phyloP scores from a whole-genome alignment of 2,329 filamentous ascomycete genomes.

The Trichoderma oligosporum region DNA sequence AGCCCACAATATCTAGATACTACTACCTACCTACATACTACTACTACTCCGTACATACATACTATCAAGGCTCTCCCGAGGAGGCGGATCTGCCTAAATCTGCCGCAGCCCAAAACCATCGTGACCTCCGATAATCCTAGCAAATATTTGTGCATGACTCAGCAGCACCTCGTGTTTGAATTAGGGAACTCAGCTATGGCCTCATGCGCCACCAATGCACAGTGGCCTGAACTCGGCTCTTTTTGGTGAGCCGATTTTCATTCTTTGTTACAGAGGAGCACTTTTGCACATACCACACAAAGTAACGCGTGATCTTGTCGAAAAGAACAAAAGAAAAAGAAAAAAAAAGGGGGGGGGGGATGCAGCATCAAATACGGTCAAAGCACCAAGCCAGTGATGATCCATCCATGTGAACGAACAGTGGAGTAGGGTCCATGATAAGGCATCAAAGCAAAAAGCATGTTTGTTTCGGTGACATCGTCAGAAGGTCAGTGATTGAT shows the following conservation, averaged over 20 bases:
- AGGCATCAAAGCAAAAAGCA: conserved; percentile 10
- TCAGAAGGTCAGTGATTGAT: not conserved
- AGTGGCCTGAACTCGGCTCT: conserved; percentile 4
- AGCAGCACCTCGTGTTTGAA: not conserved
- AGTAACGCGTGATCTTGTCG: too few species aligned
- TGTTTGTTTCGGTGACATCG: conserved; percentile 8
- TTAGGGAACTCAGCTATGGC: not conserved
- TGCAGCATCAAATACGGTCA: too few species aligned
- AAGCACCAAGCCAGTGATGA: not conserved
- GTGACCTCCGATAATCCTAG: not conserved
- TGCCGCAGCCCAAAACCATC: conserved; percentile 13
- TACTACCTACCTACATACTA: too few species aligned
- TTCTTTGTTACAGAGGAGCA: too few species aligned
- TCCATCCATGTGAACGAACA: not conserved
- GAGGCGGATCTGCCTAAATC: conserved; percentile 1
- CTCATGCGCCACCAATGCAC: not conserved
- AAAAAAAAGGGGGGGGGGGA: too few species aligned
- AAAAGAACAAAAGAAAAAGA: too few species aligned
- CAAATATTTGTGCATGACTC: conserved; percentile 8
- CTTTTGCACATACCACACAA: too few species aligned
- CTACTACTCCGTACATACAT: too few species aligned
- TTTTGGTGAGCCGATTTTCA: not conserved
- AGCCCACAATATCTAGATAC: too few species aligned
- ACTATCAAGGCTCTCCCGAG: conserved; percentile 7
- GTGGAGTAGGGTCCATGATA: not conserved